A percentile compares a stretch with the other conserved stretches of the same genome.
Evolutionary conservation across 2,329 filamentous ascomycete species (phyloP).

Genomic region (Coniochaeta sp.): DNA sequence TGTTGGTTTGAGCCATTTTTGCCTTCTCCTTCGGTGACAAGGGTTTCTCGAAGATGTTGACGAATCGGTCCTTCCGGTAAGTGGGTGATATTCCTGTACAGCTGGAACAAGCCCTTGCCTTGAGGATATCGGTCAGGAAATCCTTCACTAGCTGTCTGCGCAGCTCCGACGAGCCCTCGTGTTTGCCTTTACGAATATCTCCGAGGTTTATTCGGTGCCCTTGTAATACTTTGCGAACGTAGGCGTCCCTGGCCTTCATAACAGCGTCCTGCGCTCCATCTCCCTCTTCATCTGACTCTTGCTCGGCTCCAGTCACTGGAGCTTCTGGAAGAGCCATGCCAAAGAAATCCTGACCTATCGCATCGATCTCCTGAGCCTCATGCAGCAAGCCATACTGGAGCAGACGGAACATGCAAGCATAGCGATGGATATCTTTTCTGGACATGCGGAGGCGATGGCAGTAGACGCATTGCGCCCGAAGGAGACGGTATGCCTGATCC

Average conservation of each 20-base stretch:
- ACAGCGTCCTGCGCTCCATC: conserved; percentile 42
- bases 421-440: conserved; percentile 69
- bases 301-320: conserved; percentile 31
- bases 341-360: conserved; percentile 37
- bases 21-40: conserved; percentile 67
- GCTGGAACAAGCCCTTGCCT: conserved; percentile 59
- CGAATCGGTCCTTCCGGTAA: conserved; percentile 83
- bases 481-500: conserved; percentile 78
- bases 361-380: conserved; percentile 54
- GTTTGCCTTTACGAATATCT: conserved; percentile 58
- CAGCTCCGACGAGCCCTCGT: conserved; percentile 73
- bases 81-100: conserved; percentile 66
- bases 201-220: conserved; percentile 42
- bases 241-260: conserved; percentile 49
- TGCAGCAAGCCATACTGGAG: conserved; percentile 76
- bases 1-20: conserved; percentile 63
- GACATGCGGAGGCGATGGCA: conserved; percentile 80
- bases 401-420: conserved; percentile 75
- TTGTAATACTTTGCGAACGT: conserved; percentile 66
- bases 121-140: conserved; percentile 68
- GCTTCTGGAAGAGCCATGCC: conserved; percentile 32
- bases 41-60: conserved; percentile 88
- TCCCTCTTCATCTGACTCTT: conserved; percentile 56
- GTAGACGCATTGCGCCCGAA: conserved; percentile 84
- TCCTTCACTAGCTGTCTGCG: conserved; percentile 71